Conservation (phyloP, 345 rosid genomes). For the Turritis glabra region DNA sequence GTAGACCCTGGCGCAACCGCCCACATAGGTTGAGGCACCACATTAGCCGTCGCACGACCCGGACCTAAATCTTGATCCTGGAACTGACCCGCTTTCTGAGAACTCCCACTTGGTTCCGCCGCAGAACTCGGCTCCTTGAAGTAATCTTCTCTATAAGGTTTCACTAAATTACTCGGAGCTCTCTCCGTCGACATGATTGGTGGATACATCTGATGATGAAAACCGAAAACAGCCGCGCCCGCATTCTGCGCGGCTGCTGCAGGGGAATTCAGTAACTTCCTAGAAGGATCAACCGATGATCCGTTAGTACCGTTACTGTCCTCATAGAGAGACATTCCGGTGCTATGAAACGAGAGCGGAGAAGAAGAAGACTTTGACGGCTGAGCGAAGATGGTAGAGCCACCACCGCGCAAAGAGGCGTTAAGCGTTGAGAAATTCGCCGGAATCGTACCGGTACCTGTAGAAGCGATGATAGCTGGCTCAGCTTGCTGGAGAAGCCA, state of each 20-base stretch:
- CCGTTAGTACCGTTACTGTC: constrained; percentile 31
- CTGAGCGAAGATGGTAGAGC: constrained; percentile 58
- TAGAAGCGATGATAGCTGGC: constrained; percentile 70
- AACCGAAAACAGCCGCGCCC: constrained; percentile 46
- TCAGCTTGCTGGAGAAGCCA: constrained; percentile 88
- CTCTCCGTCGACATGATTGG: constrained; percentile 44
- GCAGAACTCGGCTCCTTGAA: constrained; percentile 49
- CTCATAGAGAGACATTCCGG: constrained; percentile 52
- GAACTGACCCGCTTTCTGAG: constrained; percentile 48
- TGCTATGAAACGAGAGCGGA: constrained; percentile 56
- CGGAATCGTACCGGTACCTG: constrained; percentile 86
- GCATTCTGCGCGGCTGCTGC: constrained; percentile 30
- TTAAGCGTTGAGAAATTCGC: constrained; percentile 81
- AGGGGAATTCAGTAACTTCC: constrained; percentile 37
- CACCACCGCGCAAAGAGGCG: constrained; percentile 67
- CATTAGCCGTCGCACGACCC: constrained; percentile 41
- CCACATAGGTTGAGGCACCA: constrained; percentile 69
- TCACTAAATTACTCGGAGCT: constrained; percentile 43
- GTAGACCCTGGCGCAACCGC: constrained; percentile 65
- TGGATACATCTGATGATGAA: constrained; percentile 63
- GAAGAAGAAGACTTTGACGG: constrained; percentile 60
- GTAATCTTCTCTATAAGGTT: constrained; percentile 64
- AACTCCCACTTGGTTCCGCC: constrained; percentile 43
- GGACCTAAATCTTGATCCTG: constrained; percentile 39
- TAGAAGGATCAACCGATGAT: constrained; percentile 36